Conservation (phyloP, 768 basidiomycete genomes). For the Boletus sp. region DNA sequence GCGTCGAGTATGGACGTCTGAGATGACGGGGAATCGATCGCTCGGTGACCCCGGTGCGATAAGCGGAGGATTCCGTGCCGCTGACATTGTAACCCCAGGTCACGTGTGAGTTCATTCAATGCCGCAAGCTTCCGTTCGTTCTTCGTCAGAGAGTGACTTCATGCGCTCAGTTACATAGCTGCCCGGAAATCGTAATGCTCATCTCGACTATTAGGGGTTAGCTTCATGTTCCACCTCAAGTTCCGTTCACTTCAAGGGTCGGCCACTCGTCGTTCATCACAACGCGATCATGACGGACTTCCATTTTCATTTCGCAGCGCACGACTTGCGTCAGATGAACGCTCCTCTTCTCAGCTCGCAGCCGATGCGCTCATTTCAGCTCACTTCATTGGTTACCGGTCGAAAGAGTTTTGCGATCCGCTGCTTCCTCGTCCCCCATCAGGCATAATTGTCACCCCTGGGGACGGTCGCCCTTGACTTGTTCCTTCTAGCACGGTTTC, state of each 20-base stretch:
- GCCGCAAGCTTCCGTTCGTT: too few species aligned
- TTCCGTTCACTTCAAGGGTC: slow-evolving; percentile 18
- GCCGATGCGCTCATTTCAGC: slow-evolving; percentile 11
- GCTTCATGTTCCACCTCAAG: slow-evolving; percentile 10
- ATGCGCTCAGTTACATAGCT: too few species aligned
- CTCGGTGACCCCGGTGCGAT: slow-evolving; percentile 9
- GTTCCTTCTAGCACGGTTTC: background rate
- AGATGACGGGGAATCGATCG: background rate
- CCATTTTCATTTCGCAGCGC: slow-evolving; percentile 20
- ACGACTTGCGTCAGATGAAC: slow-evolving; percentile 3
- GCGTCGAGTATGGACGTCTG: background rate
- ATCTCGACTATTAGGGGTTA: slow-evolving; percentile 1
- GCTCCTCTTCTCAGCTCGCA: slow-evolving; percentile 12
- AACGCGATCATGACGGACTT: slow-evolving; percentile 15
- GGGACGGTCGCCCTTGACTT: too few species aligned
- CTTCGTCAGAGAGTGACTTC: too few species aligned
- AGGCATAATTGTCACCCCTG: background rate
- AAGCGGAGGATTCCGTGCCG: slow-evolving; percentile 23
- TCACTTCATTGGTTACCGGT: slow-evolving; percentile 7
- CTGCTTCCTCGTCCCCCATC: background rate
- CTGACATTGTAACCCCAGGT: slow-evolving; percentile 13
- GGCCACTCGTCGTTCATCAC: slow-evolving; percentile 1
- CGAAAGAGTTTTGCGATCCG: background rate
- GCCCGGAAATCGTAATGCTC: background rate
- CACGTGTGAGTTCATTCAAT: slow-evolving; percentile 17